Base-by-base conservation (phyloP, 2,329 filamentous ascomycete species). In the Fusarium tuaranense region DNA sequence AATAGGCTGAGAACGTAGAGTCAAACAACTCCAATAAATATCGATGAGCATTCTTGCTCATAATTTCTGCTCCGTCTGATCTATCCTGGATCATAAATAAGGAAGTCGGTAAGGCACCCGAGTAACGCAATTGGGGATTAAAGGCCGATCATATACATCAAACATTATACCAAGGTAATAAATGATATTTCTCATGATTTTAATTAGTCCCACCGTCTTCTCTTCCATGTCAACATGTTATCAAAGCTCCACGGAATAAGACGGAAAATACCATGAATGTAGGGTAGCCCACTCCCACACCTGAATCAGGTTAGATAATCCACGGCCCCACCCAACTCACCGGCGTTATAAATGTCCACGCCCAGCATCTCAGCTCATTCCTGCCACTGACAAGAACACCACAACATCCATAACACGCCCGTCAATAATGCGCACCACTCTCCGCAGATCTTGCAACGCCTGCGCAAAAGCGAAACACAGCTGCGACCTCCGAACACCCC, bases 401-500 rank as follows among this genome's bases (percentile, higher is more conserved):
- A 34, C 10, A 30, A 30, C 27, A 30, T 30, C 27, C 32, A 32
- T 32, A 32, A 13, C 12, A 34, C 32, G 27, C 32, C 32, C 12
- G 32, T 34, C 67, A 66, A 70, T 13, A 68, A 90, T 90, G 88
- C 87, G 86, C 78, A 82, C 81, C 72, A 89, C 88, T n/a, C 87
- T 91, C 66, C 87, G 89, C 51, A 82, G 89, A 73, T 90, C 89
- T 10, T 91, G 89, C 81, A 82, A 83, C 73, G 85, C 88, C 18
- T 91, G 89, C 76, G 88, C 88, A 48, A 89, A 84, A 75, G 84
- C 87, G 6, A 91, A 91, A 75, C 84, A 87, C 71, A 85, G 87
- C 68, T 91, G 89, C 78, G 88, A 90, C 75, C 85, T 90, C 20
- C 82, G 82, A 34, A 88, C 84, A 1, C 89, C 89, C 5, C 83